Conservation (phyloP, 352 stramenopile species). For the Nothophytophthora sp. region DNA sequence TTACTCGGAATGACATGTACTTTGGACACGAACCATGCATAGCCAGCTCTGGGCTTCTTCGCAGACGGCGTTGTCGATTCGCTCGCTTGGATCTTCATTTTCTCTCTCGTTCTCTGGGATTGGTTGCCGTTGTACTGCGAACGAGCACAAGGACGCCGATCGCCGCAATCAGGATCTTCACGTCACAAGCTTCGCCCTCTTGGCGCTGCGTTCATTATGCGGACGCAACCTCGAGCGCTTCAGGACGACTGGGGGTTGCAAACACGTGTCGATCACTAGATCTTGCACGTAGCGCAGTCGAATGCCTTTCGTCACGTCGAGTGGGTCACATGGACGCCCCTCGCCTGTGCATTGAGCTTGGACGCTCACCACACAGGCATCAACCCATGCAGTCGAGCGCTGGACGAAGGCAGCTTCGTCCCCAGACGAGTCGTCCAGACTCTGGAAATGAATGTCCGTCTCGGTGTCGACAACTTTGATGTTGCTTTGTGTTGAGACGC, state of each 20-base stretch:
- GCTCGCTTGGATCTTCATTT: constrained; percentile 13
- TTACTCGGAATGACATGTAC: constrained; percentile 32
- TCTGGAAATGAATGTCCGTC: constrained; percentile 17
- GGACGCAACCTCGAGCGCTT: constrained; percentile 23
- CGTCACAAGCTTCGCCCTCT: constrained; percentile 22
- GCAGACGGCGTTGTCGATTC: constrained; percentile 11
- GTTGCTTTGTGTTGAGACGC: constrained; percentile 7
- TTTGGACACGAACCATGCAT: constrained; percentile 26
- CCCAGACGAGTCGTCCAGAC: constrained; percentile 6
- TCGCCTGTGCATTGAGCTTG: constrained; percentile 6
- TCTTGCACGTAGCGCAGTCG: constrained; percentile 17
- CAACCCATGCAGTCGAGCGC: constrained; percentile 22
- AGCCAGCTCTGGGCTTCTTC: constrained; percentile 27
- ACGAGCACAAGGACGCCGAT: neutral
- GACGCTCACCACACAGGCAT: constrained; percentile 18
- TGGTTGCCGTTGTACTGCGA: constrained; percentile 9
- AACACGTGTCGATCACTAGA: constrained; percentile 8
- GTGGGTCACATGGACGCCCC: constrained; percentile 17
- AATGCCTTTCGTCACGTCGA: constrained; percentile 14
- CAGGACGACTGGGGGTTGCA: constrained; percentile 12
- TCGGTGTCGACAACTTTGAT: constrained; percentile 22
- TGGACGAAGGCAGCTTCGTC: constrained; percentile 15
- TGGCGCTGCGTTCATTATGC: constrained; percentile 14
- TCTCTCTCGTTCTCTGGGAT: constrained; percentile 9
- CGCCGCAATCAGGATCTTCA: no score